phyloP scores from a whole-genome alignment of 169 alveolate genomes.

The Plasmodium cynomolgi region DNA sequence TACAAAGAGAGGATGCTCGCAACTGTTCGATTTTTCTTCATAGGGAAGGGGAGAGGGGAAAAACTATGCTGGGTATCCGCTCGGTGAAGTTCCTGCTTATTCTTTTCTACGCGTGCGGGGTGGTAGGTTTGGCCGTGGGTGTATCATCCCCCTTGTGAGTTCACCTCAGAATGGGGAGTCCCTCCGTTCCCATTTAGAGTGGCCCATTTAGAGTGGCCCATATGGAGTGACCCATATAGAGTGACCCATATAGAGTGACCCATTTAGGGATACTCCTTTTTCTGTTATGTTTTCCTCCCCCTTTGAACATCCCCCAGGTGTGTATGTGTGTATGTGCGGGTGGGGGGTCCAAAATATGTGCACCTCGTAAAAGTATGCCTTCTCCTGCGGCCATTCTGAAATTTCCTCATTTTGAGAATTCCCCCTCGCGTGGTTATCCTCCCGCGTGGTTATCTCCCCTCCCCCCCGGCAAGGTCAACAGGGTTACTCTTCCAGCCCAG shows the following conservation, averaged over 20 bases:
- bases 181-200: neutral
- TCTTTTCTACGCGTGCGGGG: neutral
- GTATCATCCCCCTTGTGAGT: neutral
- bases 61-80: neutral
- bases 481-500: slow-evolving; percentile 3
- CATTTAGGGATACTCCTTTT: neutral
- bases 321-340: neutral
- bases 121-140: neutral
- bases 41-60: neutral
- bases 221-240: too few species aligned
- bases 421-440: neutral
- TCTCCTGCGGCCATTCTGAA: neutral
- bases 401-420: neutral
- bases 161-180: neutral
- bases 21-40: neutral
- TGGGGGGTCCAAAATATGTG: neutral
- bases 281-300: neutral
- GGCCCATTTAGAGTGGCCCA: neutral
- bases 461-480: neutral
- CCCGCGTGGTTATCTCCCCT: too few species aligned
- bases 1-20: neutral
- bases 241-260: neutral
- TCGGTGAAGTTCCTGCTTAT: neutral
- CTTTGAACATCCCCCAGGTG: neutral
- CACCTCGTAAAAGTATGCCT: neutral